These are phyloP conservation scores for Mycena amicta DNA, from an alignment of 768 basidiomycete species.

Conservation along the genomic window DNA sequence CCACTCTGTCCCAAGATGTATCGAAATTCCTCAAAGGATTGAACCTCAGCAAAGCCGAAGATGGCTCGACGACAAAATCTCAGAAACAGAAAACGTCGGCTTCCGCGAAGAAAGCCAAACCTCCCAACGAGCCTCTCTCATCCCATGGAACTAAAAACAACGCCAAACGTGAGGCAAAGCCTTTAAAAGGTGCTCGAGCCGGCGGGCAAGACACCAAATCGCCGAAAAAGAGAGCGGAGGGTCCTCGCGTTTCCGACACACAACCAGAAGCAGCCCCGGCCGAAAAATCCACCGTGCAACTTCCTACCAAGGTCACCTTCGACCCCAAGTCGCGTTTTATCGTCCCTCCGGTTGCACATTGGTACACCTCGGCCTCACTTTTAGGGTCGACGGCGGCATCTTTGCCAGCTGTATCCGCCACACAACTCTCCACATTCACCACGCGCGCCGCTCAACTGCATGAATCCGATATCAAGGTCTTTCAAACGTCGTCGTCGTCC, in stretches of 20 bases:
- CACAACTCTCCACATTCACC: constrained; percentile 48
- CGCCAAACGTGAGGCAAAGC: constrained; percentile 18
- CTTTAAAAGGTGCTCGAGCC: constrained; percentile 8
- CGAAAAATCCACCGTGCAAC: constrained; percentile 25
- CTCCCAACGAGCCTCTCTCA: constrained; percentile 3
- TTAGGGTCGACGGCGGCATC: constrained; percentile 36
- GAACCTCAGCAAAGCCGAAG: constrained; percentile 29
- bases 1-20: constrained; percentile 45
- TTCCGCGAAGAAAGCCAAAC: constrained; percentile 5
- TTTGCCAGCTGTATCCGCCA: constrained; percentile 38
- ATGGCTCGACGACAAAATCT: constrained; percentile 16
- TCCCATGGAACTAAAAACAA: neutral
- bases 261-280: constrained; percentile 1
- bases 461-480: constrained; percentile 41
- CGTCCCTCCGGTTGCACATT: constrained; percentile 47
- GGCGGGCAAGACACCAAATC: constrained; percentile 7
- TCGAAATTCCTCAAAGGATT: constrained; percentile 48
- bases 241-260: constrained; percentile 8
- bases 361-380: constrained; percentile 53
- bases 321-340: constrained; percentile 43
- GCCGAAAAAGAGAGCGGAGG: constrained; percentile 22
- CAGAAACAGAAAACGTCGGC: constrained; percentile 14
- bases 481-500: constrained; percentile 55
- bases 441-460: constrained; percentile 47
- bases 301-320: constrained; percentile 38